Evolutionary conservation across 2,329 filamentous ascomycete species (phyloP), one percentile per base, ranked within the genome.

Genomic region (Metarhizium album): DNA sequence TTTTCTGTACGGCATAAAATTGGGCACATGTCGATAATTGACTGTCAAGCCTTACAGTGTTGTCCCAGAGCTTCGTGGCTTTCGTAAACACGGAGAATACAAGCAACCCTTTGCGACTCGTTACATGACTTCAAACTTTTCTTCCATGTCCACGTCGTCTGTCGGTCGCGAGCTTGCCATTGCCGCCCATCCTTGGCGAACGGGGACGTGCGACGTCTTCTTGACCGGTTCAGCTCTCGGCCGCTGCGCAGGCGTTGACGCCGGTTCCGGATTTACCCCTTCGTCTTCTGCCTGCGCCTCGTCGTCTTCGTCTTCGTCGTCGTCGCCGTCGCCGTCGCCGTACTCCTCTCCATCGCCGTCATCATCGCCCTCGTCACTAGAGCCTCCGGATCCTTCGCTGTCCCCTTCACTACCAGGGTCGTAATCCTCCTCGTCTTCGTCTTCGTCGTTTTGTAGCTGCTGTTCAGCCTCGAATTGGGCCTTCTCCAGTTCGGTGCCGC

Each of bases 341-440:
- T 69, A 70, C 0, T 66, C 70, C 0, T 70, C 70, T 1, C 67
- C 73, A 1, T 65, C 71, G 2, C 73, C 77, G 2, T 78, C 77
- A 0, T 76, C 78, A 2, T 75, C 75, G 1, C 74, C 74, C 0
- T 74, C 76, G 3, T 76, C 77, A 14, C 67, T 71, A 31, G 71
- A 74, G 2, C 62, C 61, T 0, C 78, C 79, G 1, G 73, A 76
- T 0, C 79, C 79, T 11, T 78, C 80, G 48, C 77, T 81, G 4
- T 82, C 78, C 0, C 70, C 79, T 4, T 82, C 78, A 38, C 73
- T 79, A 0, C 78, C 79, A 0, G 82, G 82, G 52, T 84, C 79
- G 56, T 84, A 84, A 57, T 84, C 81, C 56, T 84, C 80, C 56
- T 84, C 82, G 4, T 81, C 71, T 51, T 82, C 80, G 46, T 82